Conservation (phyloP, 23 red algal genomes). For the Gracilariopsis chorda region DNA sequence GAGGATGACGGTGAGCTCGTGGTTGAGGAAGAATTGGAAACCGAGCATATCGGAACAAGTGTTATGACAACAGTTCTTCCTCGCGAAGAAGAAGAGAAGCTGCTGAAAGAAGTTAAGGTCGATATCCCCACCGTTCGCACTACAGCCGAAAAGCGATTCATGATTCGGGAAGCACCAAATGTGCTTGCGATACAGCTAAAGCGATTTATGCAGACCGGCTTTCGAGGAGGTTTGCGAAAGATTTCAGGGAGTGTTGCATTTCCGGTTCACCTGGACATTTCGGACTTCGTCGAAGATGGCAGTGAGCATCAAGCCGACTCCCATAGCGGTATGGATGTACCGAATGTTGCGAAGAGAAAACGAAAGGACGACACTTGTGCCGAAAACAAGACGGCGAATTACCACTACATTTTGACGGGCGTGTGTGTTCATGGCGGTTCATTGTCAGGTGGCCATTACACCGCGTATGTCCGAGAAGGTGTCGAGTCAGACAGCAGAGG, state of each 20-base stretch:
- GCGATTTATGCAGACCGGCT: constrained; percentile 64
- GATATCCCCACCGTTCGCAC: constrained; percentile 62
- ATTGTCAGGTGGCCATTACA: constrained; percentile 76
- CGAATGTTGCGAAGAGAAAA: not conserved
- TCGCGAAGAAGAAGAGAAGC: constrained; percentile 43
- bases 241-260: constrained; percentile 71
- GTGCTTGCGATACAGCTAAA: constrained; percentile 77
- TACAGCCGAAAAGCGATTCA: constrained; percentile 66
- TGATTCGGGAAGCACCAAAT: constrained; percentile 35
- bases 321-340: not conserved
- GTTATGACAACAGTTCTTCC: not conserved
- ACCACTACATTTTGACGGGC: constrained; percentile 64
- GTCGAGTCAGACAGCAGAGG: constrained; percentile 29
- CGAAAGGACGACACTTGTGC: not conserved
- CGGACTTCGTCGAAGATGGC: constrained; percentile 13
- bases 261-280: constrained; percentile 63
- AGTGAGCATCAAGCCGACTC: not conserved
- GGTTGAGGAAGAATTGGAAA: constrained; percentile 42
- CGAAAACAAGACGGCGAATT: not conserved
- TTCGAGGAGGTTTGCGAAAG: constrained; percentile 54
- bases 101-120: constrained; percentile 9
- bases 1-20: constrained; percentile 49
- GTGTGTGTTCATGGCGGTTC: constrained; percentile 77
- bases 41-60: not conserved
- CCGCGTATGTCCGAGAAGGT: constrained; percentile 65